Evolutionary conservation across 495 filamentous ascomycete species (phyloP).

Genomic region (Aspergillus saccharolyticus): DNA sequence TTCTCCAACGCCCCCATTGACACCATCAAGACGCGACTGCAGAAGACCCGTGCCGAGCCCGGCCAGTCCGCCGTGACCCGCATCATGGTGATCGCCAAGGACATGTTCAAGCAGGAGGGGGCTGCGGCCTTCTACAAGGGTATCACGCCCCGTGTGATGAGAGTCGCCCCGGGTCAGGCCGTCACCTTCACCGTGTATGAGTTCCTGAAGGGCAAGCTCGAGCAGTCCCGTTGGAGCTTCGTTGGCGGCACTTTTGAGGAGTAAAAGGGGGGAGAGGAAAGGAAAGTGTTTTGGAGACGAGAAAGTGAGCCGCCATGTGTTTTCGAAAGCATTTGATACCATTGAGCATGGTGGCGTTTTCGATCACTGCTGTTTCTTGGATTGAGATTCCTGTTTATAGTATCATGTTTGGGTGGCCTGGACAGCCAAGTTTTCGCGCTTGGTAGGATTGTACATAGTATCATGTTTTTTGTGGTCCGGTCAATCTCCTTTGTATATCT

Average conservation of each 20-base stretch:
- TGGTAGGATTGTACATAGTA: conserved; percentile 9
- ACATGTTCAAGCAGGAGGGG: conserved; percentile 98
- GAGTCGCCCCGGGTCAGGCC: conserved; percentile 94
- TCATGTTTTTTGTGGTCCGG: not conserved
- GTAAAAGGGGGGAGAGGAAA: conserved; percentile 33
- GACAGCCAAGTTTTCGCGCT: conserved; percentile 9
- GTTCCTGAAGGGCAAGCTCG: conserved; percentile 77
- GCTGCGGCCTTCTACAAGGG: conserved; percentile 96
- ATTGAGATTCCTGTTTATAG: conserved; percentile 11
- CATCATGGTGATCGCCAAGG: conserved; percentile 70
- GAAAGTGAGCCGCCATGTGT: conserved; percentile 22
- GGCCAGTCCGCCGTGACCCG: conserved; percentile 74
- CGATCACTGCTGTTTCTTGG: conserved; percentile 15
- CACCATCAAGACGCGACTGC: conserved; percentile 96
- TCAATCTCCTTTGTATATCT: too few relatives aligned
- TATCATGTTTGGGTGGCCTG: conserved; percentile 4
- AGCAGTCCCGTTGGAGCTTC: conserved; percentile 62
- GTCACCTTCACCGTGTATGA: conserved; percentile 99
- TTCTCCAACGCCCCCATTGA: conserved; percentile 97
- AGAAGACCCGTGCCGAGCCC: conserved; percentile 77
- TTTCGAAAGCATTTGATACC: conserved; percentile 28
- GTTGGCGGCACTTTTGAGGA: conserved; percentile 69
- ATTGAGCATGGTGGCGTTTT: conserved; percentile 31
- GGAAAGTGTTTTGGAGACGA: conserved; percentile 3
- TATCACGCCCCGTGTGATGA: conserved; percentile 95